Conservation (phyloP, 225 moss, liverwort and hornwort genomes). For the Ulota crispa region DNA sequence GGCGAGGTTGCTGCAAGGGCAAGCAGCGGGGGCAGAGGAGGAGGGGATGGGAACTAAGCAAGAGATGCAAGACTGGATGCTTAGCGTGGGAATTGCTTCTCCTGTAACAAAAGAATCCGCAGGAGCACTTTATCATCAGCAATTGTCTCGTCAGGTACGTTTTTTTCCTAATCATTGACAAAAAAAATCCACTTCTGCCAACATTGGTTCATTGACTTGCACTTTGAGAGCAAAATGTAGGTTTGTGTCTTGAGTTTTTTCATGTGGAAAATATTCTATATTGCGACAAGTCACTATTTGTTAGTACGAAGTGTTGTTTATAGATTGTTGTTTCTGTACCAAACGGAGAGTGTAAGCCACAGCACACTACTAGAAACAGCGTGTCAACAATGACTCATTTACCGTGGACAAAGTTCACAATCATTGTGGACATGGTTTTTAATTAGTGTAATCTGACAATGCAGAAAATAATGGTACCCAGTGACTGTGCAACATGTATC, state of each 20-base stretch:
- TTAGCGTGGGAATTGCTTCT: slow-evolving; percentile 96
- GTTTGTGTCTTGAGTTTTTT: not conserved
- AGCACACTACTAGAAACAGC: no score
- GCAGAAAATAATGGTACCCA: not conserved
- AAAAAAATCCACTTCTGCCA: not conserved
- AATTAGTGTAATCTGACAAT: not conserved
- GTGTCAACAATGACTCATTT: no score
- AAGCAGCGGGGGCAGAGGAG: slow-evolving; percentile 60
- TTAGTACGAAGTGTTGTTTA: not conserved
- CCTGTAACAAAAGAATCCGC: slow-evolving; percentile 99
- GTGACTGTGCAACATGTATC: not conserved
- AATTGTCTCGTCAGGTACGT: slow-evolving; percentile 92
- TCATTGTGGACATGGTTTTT: no score
- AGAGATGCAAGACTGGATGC: slow-evolving; percentile 98
- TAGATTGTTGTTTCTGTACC: not conserved
- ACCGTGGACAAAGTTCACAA: no score
- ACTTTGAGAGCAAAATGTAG: not conserved
- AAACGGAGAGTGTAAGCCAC: not conserved
- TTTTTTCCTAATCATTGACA: slow-evolving; percentile 29
- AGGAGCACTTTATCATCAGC: slow-evolving; percentile 98
- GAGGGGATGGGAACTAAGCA: slow-evolving; percentile 94
- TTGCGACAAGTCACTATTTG: not conserved
- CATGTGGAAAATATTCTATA: not conserved
- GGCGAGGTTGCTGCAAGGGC: slow-evolving; percentile 72
- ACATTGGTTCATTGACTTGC: not conserved